Conservation (phyloP, 106 monocot genomes). For the Dioscorea dumetorum region DNA sequence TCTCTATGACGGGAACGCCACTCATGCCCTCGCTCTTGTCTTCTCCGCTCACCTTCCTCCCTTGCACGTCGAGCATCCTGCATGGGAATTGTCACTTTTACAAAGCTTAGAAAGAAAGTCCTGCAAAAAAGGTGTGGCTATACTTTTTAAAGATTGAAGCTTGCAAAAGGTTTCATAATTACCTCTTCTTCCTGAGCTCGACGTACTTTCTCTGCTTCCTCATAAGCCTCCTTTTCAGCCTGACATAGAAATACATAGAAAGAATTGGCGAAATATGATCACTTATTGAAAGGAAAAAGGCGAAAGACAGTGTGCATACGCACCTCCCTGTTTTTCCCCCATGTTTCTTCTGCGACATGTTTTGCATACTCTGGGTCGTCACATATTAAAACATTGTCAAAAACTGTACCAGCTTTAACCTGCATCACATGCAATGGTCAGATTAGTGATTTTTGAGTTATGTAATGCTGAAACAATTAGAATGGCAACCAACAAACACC, state of each 20-base stretch:
- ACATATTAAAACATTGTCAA: constrained; percentile 78
- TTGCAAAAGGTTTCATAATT: neutral
- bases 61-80: constrained; percentile 87
- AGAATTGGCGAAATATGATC: neutral
- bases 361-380: constrained; percentile 76
- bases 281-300: too few relatives aligned
- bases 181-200: constrained; percentile 91
- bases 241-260: constrained; percentile 9
- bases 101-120: too few relatives aligned
- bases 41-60: constrained; percentile 84
- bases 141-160: neutral
- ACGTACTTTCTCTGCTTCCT: constrained; percentile 96
- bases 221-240: constrained; percentile 97
- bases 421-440: constrained; percentile 16
- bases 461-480: too few relatives aligned
- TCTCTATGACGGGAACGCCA: constrained; percentile 48
- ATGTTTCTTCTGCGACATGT: constrained; percentile 52
- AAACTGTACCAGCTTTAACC: constrained; percentile 97
- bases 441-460: too few relatives aligned
- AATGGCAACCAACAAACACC: too few relatives aligned
- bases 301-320: neutral
- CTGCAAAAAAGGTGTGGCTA: too few relatives aligned
- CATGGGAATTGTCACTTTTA: neutral
- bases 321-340: constrained; percentile 20
- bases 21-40: constrained; percentile 71